phyloP scores from a whole-genome alignment of 108 stramenopile genomes.

The Conticribra weissflogii region DNA sequence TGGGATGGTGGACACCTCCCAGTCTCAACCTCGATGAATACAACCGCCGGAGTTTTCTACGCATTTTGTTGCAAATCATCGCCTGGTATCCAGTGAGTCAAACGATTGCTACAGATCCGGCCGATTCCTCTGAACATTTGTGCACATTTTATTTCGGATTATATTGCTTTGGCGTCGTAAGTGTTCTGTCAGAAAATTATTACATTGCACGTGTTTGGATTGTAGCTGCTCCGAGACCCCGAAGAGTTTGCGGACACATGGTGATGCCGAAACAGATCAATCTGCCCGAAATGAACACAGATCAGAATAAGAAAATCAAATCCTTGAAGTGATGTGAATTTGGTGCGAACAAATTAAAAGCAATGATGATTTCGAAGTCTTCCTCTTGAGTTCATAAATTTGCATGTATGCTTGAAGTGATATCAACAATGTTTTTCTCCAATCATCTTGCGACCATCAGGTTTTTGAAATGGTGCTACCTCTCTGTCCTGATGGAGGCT shows the following conservation, averaged over 20 bases:
- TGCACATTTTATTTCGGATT: too few relatives aligned
- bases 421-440: background rate
- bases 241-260: too few relatives aligned
- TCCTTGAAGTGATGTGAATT: too few relatives aligned
- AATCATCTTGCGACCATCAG: background rate
- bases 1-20: slow-evolving; percentile 52
- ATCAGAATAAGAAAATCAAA: too few relatives aligned
- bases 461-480: background rate
- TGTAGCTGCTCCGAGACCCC: too few relatives aligned
- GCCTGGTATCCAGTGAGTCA: slow-evolving; percentile 40
- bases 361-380: too few relatives aligned
- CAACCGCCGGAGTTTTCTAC: slow-evolving; percentile 18
- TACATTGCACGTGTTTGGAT: too few relatives aligned
- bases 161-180: background rate
- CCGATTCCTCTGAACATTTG: background rate
- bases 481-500: slow-evolving; percentile 8
- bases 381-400: too few relatives aligned
- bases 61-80: slow-evolving; percentile 32
- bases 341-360: too few relatives aligned
- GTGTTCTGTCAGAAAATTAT: background rate
- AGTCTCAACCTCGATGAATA: slow-evolving; percentile 38
- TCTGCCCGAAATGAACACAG: too few relatives aligned
- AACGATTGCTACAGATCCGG: background rate
- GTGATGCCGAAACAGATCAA: too few relatives aligned
- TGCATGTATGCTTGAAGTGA: too few relatives aligned